Evolutionary conservation across 2,329 filamentous ascomycete genomes (phyloP).

Genomic region (Epichloe baconii): DNA sequence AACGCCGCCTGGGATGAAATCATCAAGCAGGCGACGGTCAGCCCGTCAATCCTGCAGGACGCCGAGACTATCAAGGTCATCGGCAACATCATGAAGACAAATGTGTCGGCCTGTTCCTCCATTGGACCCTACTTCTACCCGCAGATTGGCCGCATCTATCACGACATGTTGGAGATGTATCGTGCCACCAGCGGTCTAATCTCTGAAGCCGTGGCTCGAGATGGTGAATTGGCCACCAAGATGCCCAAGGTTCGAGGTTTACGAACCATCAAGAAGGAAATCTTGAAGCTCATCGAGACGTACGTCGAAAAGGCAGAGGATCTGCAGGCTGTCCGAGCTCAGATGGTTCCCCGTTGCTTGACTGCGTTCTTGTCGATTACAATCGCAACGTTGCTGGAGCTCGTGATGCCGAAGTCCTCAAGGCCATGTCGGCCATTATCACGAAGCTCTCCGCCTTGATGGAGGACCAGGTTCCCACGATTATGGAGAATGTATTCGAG

Average conservation of each 20-base stretch:
- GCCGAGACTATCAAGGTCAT: slow-evolving; percentile 95
- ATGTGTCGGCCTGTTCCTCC: slow-evolving; percentile 94
- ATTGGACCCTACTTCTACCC: slow-evolving; percentile 97
- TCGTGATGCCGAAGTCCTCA: slow-evolving; percentile 89
- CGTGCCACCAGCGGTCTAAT: slow-evolving; percentile 93
- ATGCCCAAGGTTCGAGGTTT: slow-evolving; percentile 93
- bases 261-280: slow-evolving; percentile 98
- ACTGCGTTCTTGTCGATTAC: slow-evolving; percentile 90
- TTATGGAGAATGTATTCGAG: slow-evolving; percentile 98
- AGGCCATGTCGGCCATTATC: slow-evolving; percentile 95
- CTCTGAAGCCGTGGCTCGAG: slow-evolving; percentile 75
- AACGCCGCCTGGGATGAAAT: slow-evolving; percentile 94
- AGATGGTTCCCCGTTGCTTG: slow-evolving; percentile 91
- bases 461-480: slow-evolving; percentile 94
- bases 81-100: slow-evolving; percentile 99
- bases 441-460: slow-evolving; percentile 90
- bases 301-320: slow-evolving; percentile 98
- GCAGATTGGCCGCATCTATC: slow-evolving; percentile 92
- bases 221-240: slow-evolving; percentile 92
- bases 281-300: slow-evolving; percentile 93
- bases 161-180: slow-evolving; percentile 99
- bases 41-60: slow-evolving; percentile 80
- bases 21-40: slow-evolving; percentile 72
- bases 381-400: slow-evolving; percentile 94
- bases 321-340: slow-evolving; percentile 78